A percentile compares a stretch with the other conserved stretches of the same genome.
Conservation (phyloP, 495 filamentous ascomycete genomes). For the Podospora anserina region DNA sequence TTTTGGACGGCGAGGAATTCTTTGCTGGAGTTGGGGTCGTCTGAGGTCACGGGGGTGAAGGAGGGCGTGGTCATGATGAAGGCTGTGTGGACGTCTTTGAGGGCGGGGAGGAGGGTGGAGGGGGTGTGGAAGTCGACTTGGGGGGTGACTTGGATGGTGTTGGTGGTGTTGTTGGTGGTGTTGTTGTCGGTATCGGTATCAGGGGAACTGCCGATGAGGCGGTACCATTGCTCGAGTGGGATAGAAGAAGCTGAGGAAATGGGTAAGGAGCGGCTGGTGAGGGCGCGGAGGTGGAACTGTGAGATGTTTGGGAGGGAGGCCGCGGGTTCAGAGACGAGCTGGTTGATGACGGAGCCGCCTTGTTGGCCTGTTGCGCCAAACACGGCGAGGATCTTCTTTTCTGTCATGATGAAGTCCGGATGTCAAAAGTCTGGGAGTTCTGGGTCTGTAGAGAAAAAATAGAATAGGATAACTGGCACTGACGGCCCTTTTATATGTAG, state of each 20-base stretch:
- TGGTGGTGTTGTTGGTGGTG: not conserved
- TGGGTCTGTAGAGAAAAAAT: too few species aligned
- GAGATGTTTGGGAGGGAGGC: constrained; percentile 47
- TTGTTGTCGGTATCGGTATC: not conserved
- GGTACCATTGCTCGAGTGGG: not conserved
- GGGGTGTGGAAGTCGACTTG: constrained; percentile 32
- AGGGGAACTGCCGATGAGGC: not conserved
- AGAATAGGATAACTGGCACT: too few species aligned
- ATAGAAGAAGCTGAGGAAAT: constrained; percentile 22
- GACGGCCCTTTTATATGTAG: too few species aligned
- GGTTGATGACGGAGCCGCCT: constrained; percentile 55
- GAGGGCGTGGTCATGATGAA: constrained; percentile 45
- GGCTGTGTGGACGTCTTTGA: constrained; percentile 47
- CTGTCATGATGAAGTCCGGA: not conserved
- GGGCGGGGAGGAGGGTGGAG: constrained; percentile 41
- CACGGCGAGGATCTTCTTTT: constrained; percentile 43
- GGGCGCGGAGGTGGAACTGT: constrained; percentile 52
- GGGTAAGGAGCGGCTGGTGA: constrained; percentile 47
- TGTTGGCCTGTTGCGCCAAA: constrained; percentile 64
- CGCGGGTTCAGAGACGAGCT: constrained; percentile 47
- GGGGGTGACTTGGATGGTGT: constrained; percentile 38
- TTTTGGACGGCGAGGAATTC: constrained; percentile 44
- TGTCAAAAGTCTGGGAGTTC: too few species aligned
- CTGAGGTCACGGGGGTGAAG: not conserved
- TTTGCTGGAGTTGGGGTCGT: constrained; percentile 23